These are phyloP conservation scores for Oenanthe javanica DNA, from an alignment of 140 eudicot genomes.

Conservation along the genomic window DNA sequence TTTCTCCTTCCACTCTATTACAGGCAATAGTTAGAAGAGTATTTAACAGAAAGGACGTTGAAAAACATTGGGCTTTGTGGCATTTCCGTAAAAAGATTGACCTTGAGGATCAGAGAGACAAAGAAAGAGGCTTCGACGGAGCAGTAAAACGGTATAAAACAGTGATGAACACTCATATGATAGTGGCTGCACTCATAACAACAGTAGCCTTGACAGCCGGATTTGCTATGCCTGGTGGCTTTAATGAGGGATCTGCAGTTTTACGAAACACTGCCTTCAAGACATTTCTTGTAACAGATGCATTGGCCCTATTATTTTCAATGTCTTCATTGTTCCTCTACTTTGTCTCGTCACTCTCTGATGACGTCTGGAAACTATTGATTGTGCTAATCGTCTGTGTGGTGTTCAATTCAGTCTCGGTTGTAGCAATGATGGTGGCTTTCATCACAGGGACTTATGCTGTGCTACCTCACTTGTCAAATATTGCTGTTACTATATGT, in stretches of 20 bases:
- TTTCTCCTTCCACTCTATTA: no score
- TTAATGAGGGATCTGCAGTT: neutral
- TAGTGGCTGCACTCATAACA: constrained; percentile 1
- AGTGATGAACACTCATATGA: neutral
- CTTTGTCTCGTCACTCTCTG: neutral
- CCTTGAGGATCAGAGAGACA: neutral
- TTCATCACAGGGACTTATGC: neutral
- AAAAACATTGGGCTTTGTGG: no score
- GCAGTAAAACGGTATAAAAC: no score
- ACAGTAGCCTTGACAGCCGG: neutral
- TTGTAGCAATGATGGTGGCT: neutral
- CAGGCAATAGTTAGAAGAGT: no score
- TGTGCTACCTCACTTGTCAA: neutral
- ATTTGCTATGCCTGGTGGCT: neutral
- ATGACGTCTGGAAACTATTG: neutral
- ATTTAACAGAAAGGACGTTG: no score
- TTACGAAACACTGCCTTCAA: neutral
- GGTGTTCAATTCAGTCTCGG: neutral
- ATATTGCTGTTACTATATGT: neutral
- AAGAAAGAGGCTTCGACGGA: no score
- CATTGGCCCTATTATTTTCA: neutral
- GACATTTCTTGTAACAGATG: neutral
- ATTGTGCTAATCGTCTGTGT: neutral
- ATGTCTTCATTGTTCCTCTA: neutral
- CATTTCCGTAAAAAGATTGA: neutral